A percentile compares a stretch with the other conserved stretches of the same genome.
Conservation (phyloP, 495 filamentous ascomycete genomes). For the Lepraria neglecta region DNA sequence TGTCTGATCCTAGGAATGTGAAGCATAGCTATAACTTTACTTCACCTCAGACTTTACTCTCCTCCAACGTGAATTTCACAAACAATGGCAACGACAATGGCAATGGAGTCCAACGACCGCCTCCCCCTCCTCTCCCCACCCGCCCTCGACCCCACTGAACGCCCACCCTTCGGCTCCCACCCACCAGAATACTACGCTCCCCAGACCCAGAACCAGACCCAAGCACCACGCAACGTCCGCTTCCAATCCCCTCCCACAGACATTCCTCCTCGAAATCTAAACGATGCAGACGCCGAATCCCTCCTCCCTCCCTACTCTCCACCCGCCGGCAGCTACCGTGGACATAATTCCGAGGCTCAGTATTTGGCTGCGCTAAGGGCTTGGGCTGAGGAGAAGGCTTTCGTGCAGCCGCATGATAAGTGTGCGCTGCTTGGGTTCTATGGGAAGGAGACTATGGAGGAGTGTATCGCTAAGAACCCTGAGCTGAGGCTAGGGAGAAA, state of each 20-base stretch:
- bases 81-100: background rate
- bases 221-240: background rate
- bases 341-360: constrained; percentile 6
- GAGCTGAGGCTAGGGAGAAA: constrained; percentile 4
- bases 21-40: background rate
- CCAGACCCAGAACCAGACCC: background rate
- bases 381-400: constrained; percentile 17
- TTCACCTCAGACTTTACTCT: no score
- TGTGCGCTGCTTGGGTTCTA: constrained; percentile 9
- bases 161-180: background rate
- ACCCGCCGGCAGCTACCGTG: background rate
- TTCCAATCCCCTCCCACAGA: background rate
- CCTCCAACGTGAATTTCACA: background rate
- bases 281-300: constrained; percentile 3
- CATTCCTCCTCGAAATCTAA: background rate
- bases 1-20: background rate
- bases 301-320: constrained; percentile 15
- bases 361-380: constrained; percentile 10
- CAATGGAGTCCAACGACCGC: background rate
- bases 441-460: constrained; percentile 14
- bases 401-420: constrained; percentile 4
- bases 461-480: constrained; percentile 11
- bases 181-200: constrained; percentile 8
- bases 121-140: constrained; percentile 8
- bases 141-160: background rate